Percentiles rank a stretch among this genome's conserved stretches.
phyloP scores from a whole-genome alignment of 352 stramenopile genomes.

The Phytopythium kandeliae region DNA sequence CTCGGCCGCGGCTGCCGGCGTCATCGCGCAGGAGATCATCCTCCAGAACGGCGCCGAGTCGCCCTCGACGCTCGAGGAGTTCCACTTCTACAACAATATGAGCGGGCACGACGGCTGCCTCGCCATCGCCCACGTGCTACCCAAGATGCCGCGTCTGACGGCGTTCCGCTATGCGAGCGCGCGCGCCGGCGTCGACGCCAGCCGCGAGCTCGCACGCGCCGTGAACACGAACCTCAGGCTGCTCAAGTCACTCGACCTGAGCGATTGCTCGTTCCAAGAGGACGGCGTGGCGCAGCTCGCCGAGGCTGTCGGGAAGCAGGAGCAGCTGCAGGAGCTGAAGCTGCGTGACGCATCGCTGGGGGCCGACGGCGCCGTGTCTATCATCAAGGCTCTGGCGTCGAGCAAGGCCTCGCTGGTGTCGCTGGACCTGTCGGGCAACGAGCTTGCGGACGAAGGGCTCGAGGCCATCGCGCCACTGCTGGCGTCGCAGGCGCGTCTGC shows the following conservation, averaged over 20 bases:
- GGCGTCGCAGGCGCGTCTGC: slow-evolving; percentile 37
- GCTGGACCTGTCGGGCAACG: slow-evolving; percentile 90
- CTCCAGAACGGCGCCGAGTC: slow-evolving; percentile 45
- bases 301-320: slow-evolving; percentile 55
- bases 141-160: slow-evolving; percentile 37
- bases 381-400: slow-evolving; percentile 62
- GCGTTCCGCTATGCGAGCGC: slow-evolving; percentile 66
- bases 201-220: slow-evolving; percentile 32
- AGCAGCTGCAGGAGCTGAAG: slow-evolving; percentile 75
- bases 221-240: slow-evolving; percentile 41
- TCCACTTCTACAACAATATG: slow-evolving; percentile 88
- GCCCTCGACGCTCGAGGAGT: slow-evolving; percentile 52
- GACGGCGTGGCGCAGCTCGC: slow-evolving; percentile 69
- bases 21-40: slow-evolving; percentile 67
- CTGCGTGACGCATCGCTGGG: slow-evolving; percentile 87
- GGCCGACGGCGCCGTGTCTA: slow-evolving; percentile 57
- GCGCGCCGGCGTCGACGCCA: slow-evolving; percentile 49
- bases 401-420: slow-evolving; percentile 56
- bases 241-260: slow-evolving; percentile 86
- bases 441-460: slow-evolving; percentile 69
- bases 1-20: slow-evolving; percentile 46
- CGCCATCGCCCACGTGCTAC: slow-evolving; percentile 51
- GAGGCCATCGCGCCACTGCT: slow-evolving; percentile 58
- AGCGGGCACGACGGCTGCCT: slow-evolving; percentile 64
- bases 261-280: slow-evolving; percentile 89